These are phyloP conservation scores for Aspergillus ochraceoroseus DNA, from an alignment of 2,329 filamentous ascomycete genomes.

Conservation along the genomic window DNA sequence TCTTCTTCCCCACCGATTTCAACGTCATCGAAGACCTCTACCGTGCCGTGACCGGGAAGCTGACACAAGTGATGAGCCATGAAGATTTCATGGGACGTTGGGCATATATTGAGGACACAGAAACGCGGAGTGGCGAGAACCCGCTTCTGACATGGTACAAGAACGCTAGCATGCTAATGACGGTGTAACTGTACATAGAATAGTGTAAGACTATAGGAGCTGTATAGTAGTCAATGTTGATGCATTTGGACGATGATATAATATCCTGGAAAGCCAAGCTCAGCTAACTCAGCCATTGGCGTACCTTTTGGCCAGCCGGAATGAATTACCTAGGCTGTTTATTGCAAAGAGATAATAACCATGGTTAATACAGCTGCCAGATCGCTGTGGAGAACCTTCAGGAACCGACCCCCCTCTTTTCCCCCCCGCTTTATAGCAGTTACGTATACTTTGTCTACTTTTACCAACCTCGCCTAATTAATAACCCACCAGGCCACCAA, in stretches of 20 bases:
- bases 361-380: conserved; percentile 4
- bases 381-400: too few relatives aligned
- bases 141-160: conserved; percentile 88
- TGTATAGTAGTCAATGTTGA: conserved; percentile 3
- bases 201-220: conserved; percentile 6
- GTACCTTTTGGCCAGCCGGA: neutral
- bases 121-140: conserved; percentile 87
- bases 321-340: too few relatives aligned
- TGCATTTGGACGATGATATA: conserved; percentile 1
- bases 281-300: neutral
- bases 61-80: conserved; percentile 79
- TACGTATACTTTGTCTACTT: neutral
- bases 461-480: too few relatives aligned
- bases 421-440: neutral
- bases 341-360: too few relatives aligned
- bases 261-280: too few relatives aligned
- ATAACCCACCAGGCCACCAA: too few relatives aligned
- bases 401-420: too few relatives aligned
- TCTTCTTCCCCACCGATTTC: conserved; percentile 97
- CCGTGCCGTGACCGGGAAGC: conserved; percentile 82
- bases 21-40: conserved; percentile 86
- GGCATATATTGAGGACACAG: conserved; percentile 85
- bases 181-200: conserved; percentile 51
- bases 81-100: conserved; percentile 86
- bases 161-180: conserved; percentile 90